These are phyloP conservation scores for Camellia sinensis DNA, from an alignment of 148 eudicot species.

Conservation along the genomic window DNA sequence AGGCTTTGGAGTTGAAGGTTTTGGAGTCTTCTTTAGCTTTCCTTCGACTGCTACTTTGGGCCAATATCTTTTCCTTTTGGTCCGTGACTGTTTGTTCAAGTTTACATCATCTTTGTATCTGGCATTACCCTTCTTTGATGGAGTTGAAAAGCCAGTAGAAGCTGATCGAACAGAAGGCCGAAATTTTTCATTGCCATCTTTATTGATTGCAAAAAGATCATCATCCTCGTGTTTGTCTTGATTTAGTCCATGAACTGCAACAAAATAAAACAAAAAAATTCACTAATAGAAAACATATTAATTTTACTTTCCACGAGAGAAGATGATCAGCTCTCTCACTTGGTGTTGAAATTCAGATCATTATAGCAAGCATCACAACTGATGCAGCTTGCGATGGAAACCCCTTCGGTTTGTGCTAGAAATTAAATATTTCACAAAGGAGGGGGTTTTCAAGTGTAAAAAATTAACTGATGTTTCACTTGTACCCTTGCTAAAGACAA, in stretches of 20 bases:
- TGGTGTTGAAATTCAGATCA: neutral
- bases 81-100: conserved; percentile 13
- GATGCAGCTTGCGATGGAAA: neutral
- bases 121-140: conserved; percentile 10
- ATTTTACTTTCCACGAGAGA: neutral
- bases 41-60: conserved; percentile 32
- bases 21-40: conserved; percentile 21
- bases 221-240: neutral
- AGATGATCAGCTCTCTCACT: neutral
- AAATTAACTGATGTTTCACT: neutral
- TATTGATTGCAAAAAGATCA: neutral
- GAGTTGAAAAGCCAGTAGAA: conserved; percentile 13
- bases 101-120: conserved; percentile 15
- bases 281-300: neutral
- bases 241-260: conserved; percentile 3
- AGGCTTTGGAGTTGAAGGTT: conserved; percentile 16
- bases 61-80: conserved; percentile 28
- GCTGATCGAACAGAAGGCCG: neutral
- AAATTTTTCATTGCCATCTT: neutral
- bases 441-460: too few relatives aligned
- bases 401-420: neutral
- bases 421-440: too few relatives aligned
- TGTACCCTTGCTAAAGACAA: neutral
- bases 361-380: neutral
- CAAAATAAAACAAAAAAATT: too few relatives aligned